Conservation (phyloP, 2,329 filamentous ascomycete genomes). For the Exophiala sp. region DNA sequence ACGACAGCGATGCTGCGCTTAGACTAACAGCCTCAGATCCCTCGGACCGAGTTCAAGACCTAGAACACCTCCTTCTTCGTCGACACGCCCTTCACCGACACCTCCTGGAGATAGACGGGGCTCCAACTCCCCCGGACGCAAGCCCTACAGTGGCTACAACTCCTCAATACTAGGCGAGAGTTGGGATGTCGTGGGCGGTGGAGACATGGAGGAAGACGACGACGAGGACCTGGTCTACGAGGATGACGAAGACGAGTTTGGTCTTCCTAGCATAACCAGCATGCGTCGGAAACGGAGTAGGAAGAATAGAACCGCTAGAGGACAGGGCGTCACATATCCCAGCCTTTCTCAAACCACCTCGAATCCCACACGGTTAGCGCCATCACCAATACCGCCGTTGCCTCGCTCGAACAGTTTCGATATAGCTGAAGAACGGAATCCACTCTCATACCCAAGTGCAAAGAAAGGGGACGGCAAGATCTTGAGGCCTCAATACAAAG, state of each 20-base stretch:
- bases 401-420: conserved; percentile 82
- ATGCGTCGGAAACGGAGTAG: conserved; percentile 70
- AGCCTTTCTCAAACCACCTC: conserved; percentile 19
- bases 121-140: conserved; percentile 26
- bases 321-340: conserved; percentile 15
- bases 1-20: neutral
- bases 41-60: conserved; percentile 30
- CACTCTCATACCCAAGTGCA: conserved; percentile 77
- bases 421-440: conserved; percentile 84
- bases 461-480: conserved; percentile 95
- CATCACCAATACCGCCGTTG: conserved; percentile 14
- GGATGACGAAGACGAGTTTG: conserved; percentile 92
- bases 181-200: conserved; percentile 69
- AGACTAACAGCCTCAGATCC: conserved; percentile 10
- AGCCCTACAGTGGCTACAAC: conserved; percentile 36
- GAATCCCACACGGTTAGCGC: conserved; percentile 15
- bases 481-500: conserved; percentile 92
- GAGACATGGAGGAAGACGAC: conserved; percentile 62
- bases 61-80: conserved; percentile 30
- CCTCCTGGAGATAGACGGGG: conserved; percentile 13
- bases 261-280: conserved; percentile 84
- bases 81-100: conserved; percentile 20
- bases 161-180: conserved; percentile 70
- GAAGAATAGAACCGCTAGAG: conserved; percentile 33
- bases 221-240: conserved; percentile 70